Conservation (phyloP, 1,139 yeast species). For the Suhomyces coccinellae region DNA sequence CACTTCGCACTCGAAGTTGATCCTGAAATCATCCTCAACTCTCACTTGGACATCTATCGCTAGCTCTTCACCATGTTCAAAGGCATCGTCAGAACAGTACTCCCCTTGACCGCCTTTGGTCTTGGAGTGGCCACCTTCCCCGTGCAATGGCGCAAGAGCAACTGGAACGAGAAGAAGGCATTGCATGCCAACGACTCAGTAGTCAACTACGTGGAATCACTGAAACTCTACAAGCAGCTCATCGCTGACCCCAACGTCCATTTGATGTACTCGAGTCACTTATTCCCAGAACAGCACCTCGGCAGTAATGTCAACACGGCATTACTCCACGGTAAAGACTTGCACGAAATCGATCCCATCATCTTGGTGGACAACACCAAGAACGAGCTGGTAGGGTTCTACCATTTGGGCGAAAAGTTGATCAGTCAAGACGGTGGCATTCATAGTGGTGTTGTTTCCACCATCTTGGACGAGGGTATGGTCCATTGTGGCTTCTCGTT, state of each 20-base stretch:
- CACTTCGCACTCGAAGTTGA: background rate
- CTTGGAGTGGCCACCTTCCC: constrained; percentile 50
- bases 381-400: constrained; percentile 58
- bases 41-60: background rate
- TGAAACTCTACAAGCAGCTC: constrained; percentile 34
- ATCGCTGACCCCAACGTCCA: constrained; percentile 26
- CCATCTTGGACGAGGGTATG: constrained; percentile 82
- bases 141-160: constrained; percentile 36
- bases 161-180: constrained; percentile 22
- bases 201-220: constrained; percentile 30
- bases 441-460: constrained; percentile 85
- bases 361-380: constrained; percentile 42
- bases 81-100: constrained; percentile 21
- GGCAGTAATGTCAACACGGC: constrained; percentile 68
- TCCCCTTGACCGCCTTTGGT: constrained; percentile 46
- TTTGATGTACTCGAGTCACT: constrained; percentile 36
- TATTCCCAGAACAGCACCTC: constrained; percentile 63
- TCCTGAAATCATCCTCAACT: background rate
- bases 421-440: constrained; percentile 71
- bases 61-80: constrained; percentile 16
- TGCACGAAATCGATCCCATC: constrained; percentile 68
- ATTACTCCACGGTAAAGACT: constrained; percentile 58
- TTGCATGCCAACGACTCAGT: constrained; percentile 32
- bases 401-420: constrained; percentile 67
- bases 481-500: constrained; percentile 84